Base-by-base conservation (phyloP, 768 basidiomycete species). In the Megacollybia marginata region DNA sequence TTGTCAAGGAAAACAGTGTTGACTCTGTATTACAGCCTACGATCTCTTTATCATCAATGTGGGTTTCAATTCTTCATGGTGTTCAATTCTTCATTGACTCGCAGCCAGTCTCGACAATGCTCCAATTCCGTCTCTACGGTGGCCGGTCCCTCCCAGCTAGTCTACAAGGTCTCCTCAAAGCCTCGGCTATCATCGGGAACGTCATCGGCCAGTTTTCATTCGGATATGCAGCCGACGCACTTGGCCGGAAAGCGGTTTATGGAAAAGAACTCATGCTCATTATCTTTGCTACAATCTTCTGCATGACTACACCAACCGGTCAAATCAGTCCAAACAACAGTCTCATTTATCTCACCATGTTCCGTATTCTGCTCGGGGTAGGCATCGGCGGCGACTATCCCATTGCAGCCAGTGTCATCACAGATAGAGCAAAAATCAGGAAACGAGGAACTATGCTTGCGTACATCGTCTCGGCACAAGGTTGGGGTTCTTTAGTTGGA, bases 181-280 rank as follows among this genome's bases (percentile, higher is more conserved):
- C 84, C 4, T 65, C 72, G 4, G 83, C 85, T 2, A 86, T 85
- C 62, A 85, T 87, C 42, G 84, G 83, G 1, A 79, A 78, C 53
- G 83, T 87, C 54, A 77, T 85, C 47, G n/a, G n/a, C n/a, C n/a
- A n/a, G n/a, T n/a, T n/a, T n/a, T n/a, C n/a, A n/a, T n/a, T n/a
- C n/a, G n/a, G 83, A 13, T 84, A 83, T 53, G 65, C 74, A 47
- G 85, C 83, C 5, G 85, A 86, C 57, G 69, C 79, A 11, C 57
- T 85, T 3, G 86, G 86, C 6, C 78, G 86, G 13, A 85, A 85
- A 58, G 76, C 79, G 1, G n/a, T n/a, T n/a, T n/a, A n/a, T n/a
- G n/a, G n/a, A n/a, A n/a, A n/a, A n/a, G n/a, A n/a, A n/a, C n/a
- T 90, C 47, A 84, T 88, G 77, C 67, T 90, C 51, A 86, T 88